Conservation (phyloP, 2,329 filamentous ascomycete species). For the Diaporthe citri region DNA sequence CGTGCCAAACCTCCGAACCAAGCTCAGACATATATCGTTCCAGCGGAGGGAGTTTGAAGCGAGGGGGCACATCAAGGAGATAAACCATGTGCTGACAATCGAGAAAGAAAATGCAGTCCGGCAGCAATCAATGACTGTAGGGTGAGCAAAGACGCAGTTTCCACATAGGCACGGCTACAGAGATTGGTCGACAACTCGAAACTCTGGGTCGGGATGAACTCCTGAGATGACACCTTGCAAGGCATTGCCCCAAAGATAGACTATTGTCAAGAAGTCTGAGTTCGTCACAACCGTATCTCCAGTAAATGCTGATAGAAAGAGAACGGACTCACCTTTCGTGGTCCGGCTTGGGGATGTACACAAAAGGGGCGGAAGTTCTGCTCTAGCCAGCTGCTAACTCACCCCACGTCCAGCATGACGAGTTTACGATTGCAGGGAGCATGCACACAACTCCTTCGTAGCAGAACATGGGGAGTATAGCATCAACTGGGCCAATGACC, state of each 20-base stretch:
- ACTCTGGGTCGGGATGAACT: not conserved
- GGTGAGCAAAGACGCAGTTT: too few relatives aligned
- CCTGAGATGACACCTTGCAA: not conserved
- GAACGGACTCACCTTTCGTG: not conserved
- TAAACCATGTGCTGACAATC: too few relatives aligned
- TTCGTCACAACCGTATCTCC: too few relatives aligned
- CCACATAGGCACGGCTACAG: too few relatives aligned
- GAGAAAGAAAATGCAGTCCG: too few relatives aligned
- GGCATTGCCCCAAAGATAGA: not conserved
- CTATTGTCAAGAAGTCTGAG: not conserved
- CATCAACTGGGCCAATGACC: too few relatives aligned
- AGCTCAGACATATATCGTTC: too few relatives aligned
- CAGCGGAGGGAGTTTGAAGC: too few relatives aligned
- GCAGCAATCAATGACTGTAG: too few relatives aligned
- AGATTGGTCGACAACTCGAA: too few relatives aligned
- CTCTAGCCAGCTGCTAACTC: not conserved
- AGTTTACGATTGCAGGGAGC: not conserved
- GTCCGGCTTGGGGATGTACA: not conserved
- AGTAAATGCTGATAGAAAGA: not conserved
- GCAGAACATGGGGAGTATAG: not conserved
- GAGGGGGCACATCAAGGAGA: too few relatives aligned
- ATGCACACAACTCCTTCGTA: not conserved
- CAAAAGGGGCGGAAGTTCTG: accelerated
- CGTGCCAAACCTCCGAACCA: too few relatives aligned
- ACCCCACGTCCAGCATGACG: not conserved